phyloP scores from a whole-genome alignment of 2,329 filamentous ascomycete genomes.

The Daldinia eschscholtzii region DNA sequence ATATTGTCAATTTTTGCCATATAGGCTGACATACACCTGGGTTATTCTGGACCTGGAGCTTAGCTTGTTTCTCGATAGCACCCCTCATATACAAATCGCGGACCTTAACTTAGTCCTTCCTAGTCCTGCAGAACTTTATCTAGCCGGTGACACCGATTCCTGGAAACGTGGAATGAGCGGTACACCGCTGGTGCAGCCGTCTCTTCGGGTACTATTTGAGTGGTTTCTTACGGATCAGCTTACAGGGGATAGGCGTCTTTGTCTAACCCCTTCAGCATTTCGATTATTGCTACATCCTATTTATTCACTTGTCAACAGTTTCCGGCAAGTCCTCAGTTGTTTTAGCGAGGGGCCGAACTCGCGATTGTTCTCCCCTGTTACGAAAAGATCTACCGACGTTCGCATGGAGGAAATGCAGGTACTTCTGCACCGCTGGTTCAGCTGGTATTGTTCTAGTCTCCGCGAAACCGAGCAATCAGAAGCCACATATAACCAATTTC shows the following conservation, averaged over 20 bases:
- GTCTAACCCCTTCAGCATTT: slow-evolving; percentile 16
- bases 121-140: slow-evolving; percentile 20
- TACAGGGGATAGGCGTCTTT: slow-evolving; percentile 8
- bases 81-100: slow-evolving; percentile 24
- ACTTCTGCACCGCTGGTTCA: slow-evolving; percentile 25
- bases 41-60: slow-evolving; percentile 26
- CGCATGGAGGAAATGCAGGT: slow-evolving; percentile 31
- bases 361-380: slow-evolving; percentile 25
- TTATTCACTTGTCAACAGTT: slow-evolving; percentile 25
- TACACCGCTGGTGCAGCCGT: slow-evolving; percentile 17
- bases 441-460: slow-evolving; percentile 19
- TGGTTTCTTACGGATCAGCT: slow-evolving; percentile 29
- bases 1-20: neutral
- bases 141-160: slow-evolving; percentile 17
- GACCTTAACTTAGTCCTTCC: slow-evolving; percentile 25
- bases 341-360: slow-evolving; percentile 20
- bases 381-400: slow-evolving; percentile 23
- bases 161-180: slow-evolving; percentile 22
- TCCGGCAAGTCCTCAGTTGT: slow-evolving; percentile 26
- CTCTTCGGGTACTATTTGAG: slow-evolving; percentile 23
- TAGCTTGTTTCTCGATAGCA: slow-evolving; percentile 27
- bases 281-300: slow-evolving; percentile 23
- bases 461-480: slow-evolving; percentile 3
- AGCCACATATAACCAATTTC: slow-evolving; percentile 7
- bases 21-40: slow-evolving; percentile 28